phyloP scores from a whole-genome alignment of 768 basidiomycete genomes.

The Grammothele lineata region DNA sequence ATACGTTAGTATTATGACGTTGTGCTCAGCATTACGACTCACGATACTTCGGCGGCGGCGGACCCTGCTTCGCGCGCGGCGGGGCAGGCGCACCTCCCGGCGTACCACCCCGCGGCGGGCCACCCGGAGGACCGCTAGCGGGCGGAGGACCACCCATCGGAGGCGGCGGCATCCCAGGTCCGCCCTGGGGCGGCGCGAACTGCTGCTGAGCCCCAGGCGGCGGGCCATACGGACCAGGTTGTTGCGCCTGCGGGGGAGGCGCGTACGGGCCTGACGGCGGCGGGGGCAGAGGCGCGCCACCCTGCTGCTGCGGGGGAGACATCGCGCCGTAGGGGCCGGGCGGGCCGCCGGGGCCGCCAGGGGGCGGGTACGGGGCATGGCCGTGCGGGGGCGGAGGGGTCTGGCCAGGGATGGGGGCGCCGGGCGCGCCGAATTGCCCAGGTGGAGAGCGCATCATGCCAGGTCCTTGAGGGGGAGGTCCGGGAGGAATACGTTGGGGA shows the following conservation, averaged over 20 bases:
- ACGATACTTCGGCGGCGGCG: constrained; percentile 57
- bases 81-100: constrained; percentile 22
- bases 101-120: constrained; percentile 22
- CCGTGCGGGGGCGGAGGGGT: constrained; percentile 28
- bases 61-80: constrained; percentile 33
- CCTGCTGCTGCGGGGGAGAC: constrained; percentile 33
- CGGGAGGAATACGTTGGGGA: constrained; percentile 34
- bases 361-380: constrained; percentile 27
- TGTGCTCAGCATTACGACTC: constrained; percentile 19
- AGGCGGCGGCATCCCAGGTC: constrained; percentile 4
- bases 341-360: constrained; percentile 33
- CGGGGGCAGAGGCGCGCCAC: no score
- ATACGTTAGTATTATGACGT: neutral
- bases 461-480: constrained; percentile 17
- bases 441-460: constrained; percentile 33
- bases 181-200: constrained; percentile 5
- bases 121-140: constrained; percentile 24
- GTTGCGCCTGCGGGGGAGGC: constrained; percentile 35
- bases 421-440: constrained; percentile 46
- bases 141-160: constrained; percentile 17
- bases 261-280: constrained; percentile 33
- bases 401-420: constrained; percentile 39
- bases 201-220: constrained; percentile 14
- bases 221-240: constrained; percentile 24
- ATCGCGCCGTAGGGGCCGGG: constrained; percentile 8